A percentile compares a stretch with the other conserved stretches of the same genome.
Evolutionary conservation across 108 stramenopile species (phyloP).

Genomic region (Chaetoceros muelleri): DNA sequence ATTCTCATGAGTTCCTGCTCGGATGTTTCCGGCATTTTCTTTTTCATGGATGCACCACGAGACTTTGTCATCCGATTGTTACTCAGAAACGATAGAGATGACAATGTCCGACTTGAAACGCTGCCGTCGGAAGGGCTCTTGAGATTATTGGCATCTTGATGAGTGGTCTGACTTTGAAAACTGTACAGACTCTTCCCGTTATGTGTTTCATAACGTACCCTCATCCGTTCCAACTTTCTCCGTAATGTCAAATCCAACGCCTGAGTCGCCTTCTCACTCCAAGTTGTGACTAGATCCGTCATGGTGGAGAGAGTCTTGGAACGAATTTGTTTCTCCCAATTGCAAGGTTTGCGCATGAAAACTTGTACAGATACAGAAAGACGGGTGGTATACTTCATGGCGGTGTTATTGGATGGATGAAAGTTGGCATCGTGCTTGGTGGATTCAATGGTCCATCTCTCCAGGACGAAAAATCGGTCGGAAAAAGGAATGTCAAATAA

Average conservation of each 20-base stretch:
- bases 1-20: background rate
- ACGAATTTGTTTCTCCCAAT: conserved; percentile 52
- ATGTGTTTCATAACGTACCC: background rate
- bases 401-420: background rate
- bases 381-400: conserved; percentile 6
- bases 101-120: background rate
- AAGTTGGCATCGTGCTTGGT: background rate
- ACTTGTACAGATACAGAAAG: conserved; percentile 36
- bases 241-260: conserved; percentile 52
- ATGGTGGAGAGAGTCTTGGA: conserved; percentile 48
- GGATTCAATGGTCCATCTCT: conserved; percentile 61
- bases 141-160: too few relatives aligned
- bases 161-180: background rate
- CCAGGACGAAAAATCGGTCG: conserved; percentile 59
- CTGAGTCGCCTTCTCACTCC: conserved; percentile 52
- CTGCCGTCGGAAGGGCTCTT: too few relatives aligned
- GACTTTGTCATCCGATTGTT: background rate
- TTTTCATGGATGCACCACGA: background rate
- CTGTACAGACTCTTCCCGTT: background rate
- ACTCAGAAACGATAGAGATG: background rate
- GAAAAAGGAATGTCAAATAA: conserved; percentile 65
- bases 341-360: conserved; percentile 40
- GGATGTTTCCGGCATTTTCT: too few relatives aligned
- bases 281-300: conserved; percentile 40
- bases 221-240: conserved; percentile 25